Percentiles rank a stretch among this genome's conserved stretches.
Conservation (phyloP, 352 stramenopile genomes). For the Phytophthora boehmeriae region DNA sequence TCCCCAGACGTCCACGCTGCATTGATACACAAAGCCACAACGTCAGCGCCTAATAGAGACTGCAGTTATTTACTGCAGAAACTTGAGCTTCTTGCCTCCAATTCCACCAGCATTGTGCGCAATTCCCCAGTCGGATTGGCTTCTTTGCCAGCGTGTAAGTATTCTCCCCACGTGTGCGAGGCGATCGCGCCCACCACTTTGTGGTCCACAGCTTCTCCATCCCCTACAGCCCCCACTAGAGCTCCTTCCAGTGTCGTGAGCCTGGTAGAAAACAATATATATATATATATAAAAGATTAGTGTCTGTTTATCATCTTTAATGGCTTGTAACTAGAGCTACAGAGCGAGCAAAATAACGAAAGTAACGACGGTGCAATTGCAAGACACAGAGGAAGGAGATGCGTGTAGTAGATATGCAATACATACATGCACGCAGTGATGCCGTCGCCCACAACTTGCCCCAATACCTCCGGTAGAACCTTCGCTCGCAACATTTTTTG, state of each 20-base stretch:
- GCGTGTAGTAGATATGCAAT: background rate
- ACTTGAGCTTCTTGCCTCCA: conserved; percentile 46
- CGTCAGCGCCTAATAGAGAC: background rate
- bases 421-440: conserved; percentile 80
- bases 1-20: conserved; percentile 64
- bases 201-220: conserved; percentile 63
- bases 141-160: conserved; percentile 76
- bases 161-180: conserved; percentile 86
- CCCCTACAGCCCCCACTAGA: conserved; percentile 79
- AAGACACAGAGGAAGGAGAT: background rate
- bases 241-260: conserved; percentile 86
- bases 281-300: no score
- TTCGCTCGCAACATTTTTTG: conserved; percentile 76
- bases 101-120: conserved; percentile 70
- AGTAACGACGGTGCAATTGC: background rate
- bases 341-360: conserved; percentile 3
- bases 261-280: conserved; percentile 31
- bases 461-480: conserved; percentile 78
- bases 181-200: conserved; percentile 88
- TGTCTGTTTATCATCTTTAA: background rate
- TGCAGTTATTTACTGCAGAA: conserved; percentile 3
- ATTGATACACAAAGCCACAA: background rate
- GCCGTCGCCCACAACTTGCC: conserved; percentile 79
- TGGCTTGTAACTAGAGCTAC: conserved; percentile 4
- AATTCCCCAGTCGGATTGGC: conserved; percentile 60